These are phyloP conservation scores for Trichoderma atroviride DNA, from an alignment of 2,329 filamentous ascomycete genomes.

Conservation along the genomic window DNA sequence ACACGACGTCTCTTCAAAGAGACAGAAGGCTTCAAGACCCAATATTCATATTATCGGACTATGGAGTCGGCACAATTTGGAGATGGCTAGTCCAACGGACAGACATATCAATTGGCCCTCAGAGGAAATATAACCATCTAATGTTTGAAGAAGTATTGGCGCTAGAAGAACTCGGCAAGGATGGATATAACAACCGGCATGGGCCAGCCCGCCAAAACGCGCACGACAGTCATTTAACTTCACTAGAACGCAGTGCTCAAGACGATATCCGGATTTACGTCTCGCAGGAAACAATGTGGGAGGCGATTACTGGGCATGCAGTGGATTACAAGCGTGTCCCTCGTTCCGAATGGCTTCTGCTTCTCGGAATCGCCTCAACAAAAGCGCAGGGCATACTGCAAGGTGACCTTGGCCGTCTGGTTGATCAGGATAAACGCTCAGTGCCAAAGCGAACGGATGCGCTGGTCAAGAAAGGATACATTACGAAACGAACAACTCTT, in stretches of 20 bases:
- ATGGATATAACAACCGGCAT: background rate
- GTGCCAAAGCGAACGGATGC: slow-evolving; percentile 63
- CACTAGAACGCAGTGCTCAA: background rate
- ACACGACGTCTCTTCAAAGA: slow-evolving; percentile 2
- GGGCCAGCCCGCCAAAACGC: background rate
- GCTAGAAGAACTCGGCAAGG: background rate
- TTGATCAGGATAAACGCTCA: slow-evolving; percentile 65
- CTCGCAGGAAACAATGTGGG: slow-evolving; percentile 61
- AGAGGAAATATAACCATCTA: slow-evolving; percentile 44
- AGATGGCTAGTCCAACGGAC: slow-evolving; percentile 40
- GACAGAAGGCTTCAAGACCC: slow-evolving; percentile 18
- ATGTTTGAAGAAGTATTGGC: slow-evolving; percentile 31
- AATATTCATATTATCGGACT: slow-evolving; percentile 31
- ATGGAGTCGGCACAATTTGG: slow-evolving; percentile 41
- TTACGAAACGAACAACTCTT: slow-evolving; percentile 62
- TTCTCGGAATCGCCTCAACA: slow-evolving; percentile 60
- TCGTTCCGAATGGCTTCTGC: slow-evolving; percentile 60
- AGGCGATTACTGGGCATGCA: slow-evolving; percentile 60
- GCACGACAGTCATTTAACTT: background rate
- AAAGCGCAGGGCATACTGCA: slow-evolving; percentile 61
- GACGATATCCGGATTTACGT: slow-evolving; percentile 47
- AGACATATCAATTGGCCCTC: slow-evolving; percentile 42
- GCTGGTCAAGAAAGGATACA: slow-evolving; percentile 62
- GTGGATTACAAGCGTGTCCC: slow-evolving; percentile 62
- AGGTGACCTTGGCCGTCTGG: slow-evolving; percentile 59